These are phyloP conservation scores for Solanum chacoense DNA, from an alignment of 305 asterid species.

Conservation along the genomic window DNA sequence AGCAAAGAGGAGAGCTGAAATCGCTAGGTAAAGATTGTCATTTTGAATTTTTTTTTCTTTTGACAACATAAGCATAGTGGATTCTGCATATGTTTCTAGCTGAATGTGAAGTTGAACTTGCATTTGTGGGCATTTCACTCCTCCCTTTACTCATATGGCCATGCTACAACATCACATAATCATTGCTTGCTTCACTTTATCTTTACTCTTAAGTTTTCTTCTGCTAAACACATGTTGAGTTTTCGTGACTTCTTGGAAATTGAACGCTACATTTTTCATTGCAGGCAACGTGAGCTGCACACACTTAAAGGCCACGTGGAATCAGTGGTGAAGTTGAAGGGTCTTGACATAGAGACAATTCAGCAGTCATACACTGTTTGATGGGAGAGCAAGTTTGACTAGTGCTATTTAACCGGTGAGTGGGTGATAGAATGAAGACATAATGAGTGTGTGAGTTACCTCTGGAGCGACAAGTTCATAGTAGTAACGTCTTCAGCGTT, in stretches of 20 bases:
- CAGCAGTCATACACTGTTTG: slow-evolving; percentile 94
- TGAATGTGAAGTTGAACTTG: not conserved
- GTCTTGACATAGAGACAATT: slow-evolving; percentile 90
- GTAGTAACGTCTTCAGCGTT: not conserved
- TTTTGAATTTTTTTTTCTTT: not conserved
- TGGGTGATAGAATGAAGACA: slow-evolving; percentile 1
- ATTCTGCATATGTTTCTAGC: not conserved
- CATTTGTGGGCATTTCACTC: not conserved
- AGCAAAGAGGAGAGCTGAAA: slow-evolving; percentile 94
- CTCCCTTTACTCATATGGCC: not conserved
- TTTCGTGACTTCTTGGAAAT: not conserved
- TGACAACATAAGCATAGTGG: not conserved
- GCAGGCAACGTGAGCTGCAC: slow-evolving; percentile 75
- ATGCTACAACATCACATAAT: not conserved
- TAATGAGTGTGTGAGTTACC: not conserved
- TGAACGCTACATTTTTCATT: not conserved
- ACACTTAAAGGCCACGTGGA: slow-evolving; percentile 94
- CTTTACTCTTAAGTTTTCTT: not conserved
- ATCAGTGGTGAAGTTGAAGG: slow-evolving; percentile 88
- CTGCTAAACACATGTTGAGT: not conserved
- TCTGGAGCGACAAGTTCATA: not conserved
- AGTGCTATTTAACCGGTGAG: slow-evolving; percentile 5
- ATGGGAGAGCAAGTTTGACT: slow-evolving; percentile 15
- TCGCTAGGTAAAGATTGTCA: slow-evolving; percentile 61
- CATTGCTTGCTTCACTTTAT: not conserved